A percentile compares a stretch with the other conserved stretches of the same genome.
Conservation (phyloP, 2,329 filamentous ascomycete genomes). For the Byssoonygena ceratinophila region DNA sequence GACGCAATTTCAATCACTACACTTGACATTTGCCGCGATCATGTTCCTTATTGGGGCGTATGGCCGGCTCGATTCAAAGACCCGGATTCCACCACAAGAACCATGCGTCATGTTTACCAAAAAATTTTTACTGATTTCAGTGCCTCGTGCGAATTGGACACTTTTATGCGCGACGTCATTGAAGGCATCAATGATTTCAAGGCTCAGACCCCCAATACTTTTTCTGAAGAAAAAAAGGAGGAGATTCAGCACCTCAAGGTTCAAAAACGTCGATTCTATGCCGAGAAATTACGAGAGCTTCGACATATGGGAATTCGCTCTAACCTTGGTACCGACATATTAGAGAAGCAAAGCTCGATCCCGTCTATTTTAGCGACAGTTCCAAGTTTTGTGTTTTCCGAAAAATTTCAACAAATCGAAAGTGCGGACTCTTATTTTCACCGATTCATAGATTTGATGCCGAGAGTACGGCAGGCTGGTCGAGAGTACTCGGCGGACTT, state of each 20-base stretch:
- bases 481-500: conserved; percentile 75
- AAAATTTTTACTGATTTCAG: conserved; percentile 45
- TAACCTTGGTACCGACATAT: conserved; percentile 63
- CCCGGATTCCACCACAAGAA: conserved; percentile 55
- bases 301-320: conserved; percentile 81
- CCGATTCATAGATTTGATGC: conserved; percentile 63
- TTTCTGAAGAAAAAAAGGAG: conserved; percentile 79
- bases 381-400: conserved; percentile 27
- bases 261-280: conserved; percentile 79
- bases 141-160: conserved; percentile 50
- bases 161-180: conserved; percentile 59
- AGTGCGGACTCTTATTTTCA: conserved; percentile 65
- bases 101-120: conserved; percentile 58
- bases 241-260: conserved; percentile 79
- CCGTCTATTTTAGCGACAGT: conserved; percentile 57
- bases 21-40: conserved; percentile 26
- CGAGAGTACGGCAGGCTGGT: conserved; percentile 54
- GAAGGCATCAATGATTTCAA: conserved; percentile 61
- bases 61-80: conserved; percentile 60
- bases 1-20: conserved; percentile 23
- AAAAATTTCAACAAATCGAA: conserved; percentile 21
- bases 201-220: conserved; percentile 67
- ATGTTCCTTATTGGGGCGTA: conserved; percentile 29
- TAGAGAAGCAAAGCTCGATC: conserved; percentile 63
- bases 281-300: conserved; percentile 72